These are phyloP conservation scores for Ceratocystis cubensis DNA, from an alignment of 2,329 filamentous ascomycete genomes.

Conservation along the genomic window DNA sequence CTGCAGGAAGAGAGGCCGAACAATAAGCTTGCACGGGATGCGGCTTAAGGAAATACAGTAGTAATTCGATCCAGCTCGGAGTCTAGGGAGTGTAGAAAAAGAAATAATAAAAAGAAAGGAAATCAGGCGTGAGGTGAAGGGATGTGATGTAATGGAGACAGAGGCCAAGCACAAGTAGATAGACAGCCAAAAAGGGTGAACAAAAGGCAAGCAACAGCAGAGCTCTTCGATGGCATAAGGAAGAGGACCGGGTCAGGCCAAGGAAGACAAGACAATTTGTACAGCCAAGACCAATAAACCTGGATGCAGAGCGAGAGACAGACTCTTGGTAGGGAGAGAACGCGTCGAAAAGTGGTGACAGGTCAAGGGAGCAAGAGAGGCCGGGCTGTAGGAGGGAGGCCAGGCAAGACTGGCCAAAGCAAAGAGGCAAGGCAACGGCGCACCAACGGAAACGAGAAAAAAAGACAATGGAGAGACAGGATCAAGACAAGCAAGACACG, in stretches of 20 bases:
- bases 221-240: no score
- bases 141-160: neutral
- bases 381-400: neutral
- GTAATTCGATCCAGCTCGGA: neutral
- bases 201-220: no score
- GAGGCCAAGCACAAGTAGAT: neutral
- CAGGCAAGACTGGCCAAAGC: neutral
- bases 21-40: neutral
- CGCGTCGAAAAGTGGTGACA: slow-evolving; percentile 9
- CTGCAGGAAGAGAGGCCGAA: neutral
- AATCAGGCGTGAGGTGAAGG: neutral
- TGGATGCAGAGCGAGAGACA: neutral
- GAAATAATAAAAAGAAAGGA: neutral
- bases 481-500: slow-evolving; percentile 6
- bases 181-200: no score
- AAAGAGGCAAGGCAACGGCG: slow-evolving; percentile 2
- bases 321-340: neutral
- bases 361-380: neutral
- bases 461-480: slow-evolving; percentile 1
- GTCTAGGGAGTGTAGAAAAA: neutral
- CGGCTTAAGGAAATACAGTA: no score
- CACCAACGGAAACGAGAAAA: slow-evolving; percentile 3
- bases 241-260: neutral
- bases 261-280: neutral
- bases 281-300: slow-evolving; percentile 6